These are phyloP conservation scores for Hebeloma cylindrosporum DNA, from an alignment of 768 basidiomycete species.

Conservation along the genomic window DNA sequence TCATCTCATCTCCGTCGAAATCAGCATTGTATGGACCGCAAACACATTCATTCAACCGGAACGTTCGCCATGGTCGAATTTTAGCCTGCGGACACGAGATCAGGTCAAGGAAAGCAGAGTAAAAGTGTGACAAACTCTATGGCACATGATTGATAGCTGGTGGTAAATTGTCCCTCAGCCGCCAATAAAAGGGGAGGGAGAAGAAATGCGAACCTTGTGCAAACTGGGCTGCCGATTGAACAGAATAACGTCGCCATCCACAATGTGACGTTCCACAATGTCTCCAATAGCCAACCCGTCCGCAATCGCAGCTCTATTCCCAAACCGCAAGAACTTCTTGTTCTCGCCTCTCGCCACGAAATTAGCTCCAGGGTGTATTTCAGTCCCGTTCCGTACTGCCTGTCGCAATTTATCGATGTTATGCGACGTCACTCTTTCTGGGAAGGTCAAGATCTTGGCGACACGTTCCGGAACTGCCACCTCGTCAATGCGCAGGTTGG, in stretches of 20 bases:
- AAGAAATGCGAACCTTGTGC: slow-evolving; percentile 65
- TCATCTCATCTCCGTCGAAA: slow-evolving; percentile 99
- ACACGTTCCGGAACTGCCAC: slow-evolving; percentile 97
- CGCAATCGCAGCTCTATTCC: slow-evolving; percentile 76
- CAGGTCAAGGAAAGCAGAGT: neutral
- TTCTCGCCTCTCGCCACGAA: slow-evolving; percentile 82
- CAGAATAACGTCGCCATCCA: slow-evolving; percentile 93
- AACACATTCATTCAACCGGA: slow-evolving; percentile 97
- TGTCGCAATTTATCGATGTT: slow-evolving; percentile 77
- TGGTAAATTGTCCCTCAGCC: slow-evolving; percentile 1
- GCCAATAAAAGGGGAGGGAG: neutral
- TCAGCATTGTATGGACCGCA: slow-evolving; percentile 99
- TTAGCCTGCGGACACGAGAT: slow-evolving; percentile 53
- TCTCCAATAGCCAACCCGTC: slow-evolving; percentile 85
- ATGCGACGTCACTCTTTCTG: slow-evolving; percentile 90
- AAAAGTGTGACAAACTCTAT: slow-evolving; percentile 60
- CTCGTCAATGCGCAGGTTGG: slow-evolving; percentile 98
- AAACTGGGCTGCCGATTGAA: slow-evolving; percentile 99
- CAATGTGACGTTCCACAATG: slow-evolving; percentile 90
- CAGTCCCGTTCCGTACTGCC: slow-evolving; percentile 86
- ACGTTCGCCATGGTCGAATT: slow-evolving; percentile 95
- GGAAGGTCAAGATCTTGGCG: slow-evolving; percentile 93
- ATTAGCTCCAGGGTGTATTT: slow-evolving; percentile 93
- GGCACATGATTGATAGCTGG: slow-evolving; percentile 98
- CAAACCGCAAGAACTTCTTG: slow-evolving; percentile 90